Evolutionary conservation across 78 protist species (phyloP), one percentile per base, ranked within the genome.

Genomic region (Anaeramoeba flamelloides): DNA sequence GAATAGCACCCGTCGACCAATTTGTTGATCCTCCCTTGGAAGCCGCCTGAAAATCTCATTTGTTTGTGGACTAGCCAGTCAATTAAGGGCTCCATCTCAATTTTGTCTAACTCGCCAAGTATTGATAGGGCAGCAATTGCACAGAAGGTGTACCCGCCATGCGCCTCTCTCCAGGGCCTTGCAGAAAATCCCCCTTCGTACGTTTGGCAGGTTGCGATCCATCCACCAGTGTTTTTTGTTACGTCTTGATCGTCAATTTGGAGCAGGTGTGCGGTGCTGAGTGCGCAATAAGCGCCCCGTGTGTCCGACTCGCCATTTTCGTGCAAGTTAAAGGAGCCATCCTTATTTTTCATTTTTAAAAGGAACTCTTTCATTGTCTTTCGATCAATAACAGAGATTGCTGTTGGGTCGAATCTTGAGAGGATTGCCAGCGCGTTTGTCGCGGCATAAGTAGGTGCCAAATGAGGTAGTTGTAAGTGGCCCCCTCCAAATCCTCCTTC

Each of bases 111-210:
- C n/a, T 77, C 36, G 12, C 84, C 79, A n/a, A 92, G 76, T 22
- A 94, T 40, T 39, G 77, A 4, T 41, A 94, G 22, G 1, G 94
- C 94, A 0, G 97, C 94, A 8, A 92, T n/a, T 0, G 89, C 97
- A 75, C 99, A 97, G 83, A 83, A 95, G 0, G 98, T 83, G 78
- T 97, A 97, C 17, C 99, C 99, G 36, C 99, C 99, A 83, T 97
- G 99, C 1, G 98, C 97, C 85, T 97, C 99, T 26, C 77, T 64
- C 26, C 8, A 76, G 8, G 41, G 41, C 8, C 8, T 17, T 95
- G 40, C 90, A 93, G 40, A 94, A 33, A 1, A 98, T 98, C 38
- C 99, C 2, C 86, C 98, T 74, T 97, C 99, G 79, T 88, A 96
- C 1, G 97, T 94, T 80, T 96, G 99, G 74, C 94, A 92, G 0